Evolutionary conservation across 306 rosid species (phyloP), one percentile per base, ranked within the genome.

Genomic region (Urtica urens): DNA sequence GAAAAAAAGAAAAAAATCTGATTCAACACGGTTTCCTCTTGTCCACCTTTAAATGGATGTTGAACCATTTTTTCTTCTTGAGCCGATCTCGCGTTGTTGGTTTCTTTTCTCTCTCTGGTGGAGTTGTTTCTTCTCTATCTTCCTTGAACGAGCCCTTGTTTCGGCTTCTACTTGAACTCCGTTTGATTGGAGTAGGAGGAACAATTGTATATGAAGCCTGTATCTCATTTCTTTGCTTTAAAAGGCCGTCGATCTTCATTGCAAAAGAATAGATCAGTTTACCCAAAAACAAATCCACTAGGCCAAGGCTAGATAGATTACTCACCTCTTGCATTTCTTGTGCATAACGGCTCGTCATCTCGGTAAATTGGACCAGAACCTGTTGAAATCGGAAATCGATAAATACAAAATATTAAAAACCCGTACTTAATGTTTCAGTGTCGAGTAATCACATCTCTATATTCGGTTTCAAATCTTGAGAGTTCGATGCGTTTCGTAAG

Each of bases 301-400:
- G 33, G 33, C 39, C 14, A 35, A 35, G n/a, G 14, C n/a, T n/a
- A n/a, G n/a, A n/a, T n/a, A n/a, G n/a, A n/a, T n/a, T n/a, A 71
- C 83, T 79, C 74, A 86, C 99, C 58, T 41, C 74, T 79, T 82
- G 96, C 86, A 82, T 86, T 78, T 92, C 96, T 40, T 82, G 93
- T 19, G 96, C 83, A 61, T 86, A 92, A 71, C 94, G 73, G 51
- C 71, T 53, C 22, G 99, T 92, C 94, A 92, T 92, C 70, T 86
- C 96, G 0, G 99, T 79, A 49, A 92, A 92, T 62, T 92, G 99
- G 55, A 93, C 75, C 53, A 79, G 64, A 65, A 92, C 99, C 96
- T 92, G 72, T 57, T 27, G 48, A 78, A 30, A 68, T 20, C 31
- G 19, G 31, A 51, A 14, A 27, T 54, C 48, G 66, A 43, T 34